Percentiles rank a stretch among this genome's conserved stretches.
phyloP scores from a whole-genome alignment of 148 eudicot genomes.

The Heliamphora exappendiculata region DNA sequence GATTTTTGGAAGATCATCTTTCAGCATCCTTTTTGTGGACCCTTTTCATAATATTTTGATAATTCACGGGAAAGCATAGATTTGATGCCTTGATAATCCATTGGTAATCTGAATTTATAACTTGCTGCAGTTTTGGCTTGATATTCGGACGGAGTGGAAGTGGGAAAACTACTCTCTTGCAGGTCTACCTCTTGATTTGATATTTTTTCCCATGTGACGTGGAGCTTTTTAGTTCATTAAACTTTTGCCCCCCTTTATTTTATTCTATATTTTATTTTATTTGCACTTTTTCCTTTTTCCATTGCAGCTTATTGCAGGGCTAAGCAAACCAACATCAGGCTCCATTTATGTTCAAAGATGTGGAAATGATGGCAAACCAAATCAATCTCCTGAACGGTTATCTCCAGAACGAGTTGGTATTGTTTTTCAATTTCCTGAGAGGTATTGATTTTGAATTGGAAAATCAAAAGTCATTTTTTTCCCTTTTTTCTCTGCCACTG shows the following conservation, averaged over 20 bases:
- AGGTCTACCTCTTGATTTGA: constrained; percentile 40
- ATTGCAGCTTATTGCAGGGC: constrained; percentile 86
- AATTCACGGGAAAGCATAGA: background rate
- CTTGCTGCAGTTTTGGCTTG: constrained; percentile 66
- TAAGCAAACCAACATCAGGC: constrained; percentile 89
- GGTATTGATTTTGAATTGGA: constrained; percentile 36
- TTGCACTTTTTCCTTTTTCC: constrained; percentile 3
- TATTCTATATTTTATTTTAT: background rate
- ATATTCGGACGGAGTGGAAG: constrained; percentile 99
- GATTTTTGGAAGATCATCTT: background rate
- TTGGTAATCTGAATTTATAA: no score
- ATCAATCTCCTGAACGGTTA: constrained; percentile 42
- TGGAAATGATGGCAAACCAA: constrained; percentile 52
- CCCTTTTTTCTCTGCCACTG: background rate
- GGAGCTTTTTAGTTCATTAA: background rate
- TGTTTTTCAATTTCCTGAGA: constrained; percentile 97
- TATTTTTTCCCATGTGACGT: background rate
- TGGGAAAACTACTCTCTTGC: constrained; percentile 94
- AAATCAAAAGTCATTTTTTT: background rate
- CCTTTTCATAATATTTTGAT: background rate
- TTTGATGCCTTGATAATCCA: background rate
- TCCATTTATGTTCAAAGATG: constrained; percentile 65
- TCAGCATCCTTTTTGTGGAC: background rate
- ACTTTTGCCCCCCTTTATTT: background rate
- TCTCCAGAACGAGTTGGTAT: constrained; percentile 75